These are phyloP conservation scores for Tritrichomonas musculus DNA, from an alignment of 208 protist species.

Conservation along the genomic window DNA sequence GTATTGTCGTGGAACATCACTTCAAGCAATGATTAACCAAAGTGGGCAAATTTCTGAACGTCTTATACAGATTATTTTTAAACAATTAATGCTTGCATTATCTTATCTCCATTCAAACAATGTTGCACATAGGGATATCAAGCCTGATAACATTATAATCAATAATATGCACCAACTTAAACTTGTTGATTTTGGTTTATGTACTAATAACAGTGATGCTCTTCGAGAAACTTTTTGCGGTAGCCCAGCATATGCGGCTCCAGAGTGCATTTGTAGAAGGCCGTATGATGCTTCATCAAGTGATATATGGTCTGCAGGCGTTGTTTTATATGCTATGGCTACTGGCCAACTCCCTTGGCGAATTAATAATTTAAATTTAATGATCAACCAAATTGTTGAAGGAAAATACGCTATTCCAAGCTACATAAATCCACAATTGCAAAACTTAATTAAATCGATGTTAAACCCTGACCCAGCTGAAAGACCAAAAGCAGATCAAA, in stretches of 20 bases:
- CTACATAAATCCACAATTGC: background rate
- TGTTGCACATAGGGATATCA: background rate
- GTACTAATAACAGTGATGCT: background rate
- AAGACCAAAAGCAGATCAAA: background rate
- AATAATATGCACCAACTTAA: background rate
- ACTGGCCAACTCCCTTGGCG: background rate
- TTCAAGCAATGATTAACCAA: background rate
- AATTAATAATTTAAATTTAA: background rate
- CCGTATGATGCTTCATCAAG: background rate
- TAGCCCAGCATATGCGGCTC: background rate
- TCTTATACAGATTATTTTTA: background rate
- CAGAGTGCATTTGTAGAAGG: background rate
- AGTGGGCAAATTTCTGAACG: background rate
- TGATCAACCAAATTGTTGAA: background rate
- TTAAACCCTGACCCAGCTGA: background rate
- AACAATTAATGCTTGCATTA: background rate
- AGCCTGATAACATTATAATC: background rate
- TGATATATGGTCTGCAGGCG: background rate
- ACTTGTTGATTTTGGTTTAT: background rate
- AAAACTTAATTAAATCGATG: background rate
- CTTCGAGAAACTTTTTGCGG: background rate
- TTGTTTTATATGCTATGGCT: background rate
- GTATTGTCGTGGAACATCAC: background rate
- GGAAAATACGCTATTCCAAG: background rate
- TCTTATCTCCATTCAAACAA: slow-evolving; percentile 1